A percentile compares a stretch with the other conserved stretches of the same genome.
Evolutionary conservation across 1,139 yeast genomes (phyloP).

Genomic region (Wickerhamiella pararugosa): DNA sequence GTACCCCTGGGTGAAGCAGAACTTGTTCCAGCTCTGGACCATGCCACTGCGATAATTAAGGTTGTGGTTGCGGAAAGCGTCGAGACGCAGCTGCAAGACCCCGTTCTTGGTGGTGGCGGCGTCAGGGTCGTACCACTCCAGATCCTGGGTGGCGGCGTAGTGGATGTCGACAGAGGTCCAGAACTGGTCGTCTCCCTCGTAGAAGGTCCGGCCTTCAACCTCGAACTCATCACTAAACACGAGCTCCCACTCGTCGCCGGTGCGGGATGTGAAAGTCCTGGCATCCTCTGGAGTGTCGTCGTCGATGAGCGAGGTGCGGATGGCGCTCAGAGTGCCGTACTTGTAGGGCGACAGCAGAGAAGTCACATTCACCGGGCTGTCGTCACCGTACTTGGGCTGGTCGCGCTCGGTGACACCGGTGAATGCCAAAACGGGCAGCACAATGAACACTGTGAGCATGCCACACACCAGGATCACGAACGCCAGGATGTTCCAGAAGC

Average conservation of each 20-base stretch:
- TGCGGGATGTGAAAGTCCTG: slow-evolving; percentile 28
- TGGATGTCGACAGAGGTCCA: slow-evolving; percentile 64
- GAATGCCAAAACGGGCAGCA: slow-evolving; percentile 61
- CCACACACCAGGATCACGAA: slow-evolving; percentile 41
- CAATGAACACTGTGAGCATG: slow-evolving; percentile 47
- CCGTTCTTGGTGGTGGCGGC: slow-evolving; percentile 60
- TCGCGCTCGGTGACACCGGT: slow-evolving; percentile 38
- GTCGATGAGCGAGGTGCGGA: slow-evolving; percentile 50
- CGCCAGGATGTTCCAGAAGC: slow-evolving; percentile 32
- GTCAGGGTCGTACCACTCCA: slow-evolving; percentile 85
- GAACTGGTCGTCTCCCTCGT: slow-evolving; percentile 72
- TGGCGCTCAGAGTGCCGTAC: slow-evolving; percentile 46
- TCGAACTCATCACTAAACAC: slow-evolving; percentile 78
- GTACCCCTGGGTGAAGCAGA: slow-evolving; percentile 67
- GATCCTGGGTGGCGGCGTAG: slow-evolving; percentile 66
- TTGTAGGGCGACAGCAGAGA: slow-evolving; percentile 35
- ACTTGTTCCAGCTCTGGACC: slow-evolving; percentile 72
- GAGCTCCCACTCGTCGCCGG: slow-evolving; percentile 44
- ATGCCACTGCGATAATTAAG: slow-evolving; percentile 69
- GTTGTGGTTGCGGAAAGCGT: slow-evolving; percentile 56
- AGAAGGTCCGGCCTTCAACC: slow-evolving; percentile 69
- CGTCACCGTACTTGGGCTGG: slow-evolving; percentile 11
- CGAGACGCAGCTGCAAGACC: slow-evolving; percentile 48
- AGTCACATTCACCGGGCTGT: slow-evolving; percentile 8
- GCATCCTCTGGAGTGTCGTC: slow-evolving; percentile 63